Conservation (phyloP, 2,329 filamentous ascomycete species). For the Colletotrichum musae region DNA sequence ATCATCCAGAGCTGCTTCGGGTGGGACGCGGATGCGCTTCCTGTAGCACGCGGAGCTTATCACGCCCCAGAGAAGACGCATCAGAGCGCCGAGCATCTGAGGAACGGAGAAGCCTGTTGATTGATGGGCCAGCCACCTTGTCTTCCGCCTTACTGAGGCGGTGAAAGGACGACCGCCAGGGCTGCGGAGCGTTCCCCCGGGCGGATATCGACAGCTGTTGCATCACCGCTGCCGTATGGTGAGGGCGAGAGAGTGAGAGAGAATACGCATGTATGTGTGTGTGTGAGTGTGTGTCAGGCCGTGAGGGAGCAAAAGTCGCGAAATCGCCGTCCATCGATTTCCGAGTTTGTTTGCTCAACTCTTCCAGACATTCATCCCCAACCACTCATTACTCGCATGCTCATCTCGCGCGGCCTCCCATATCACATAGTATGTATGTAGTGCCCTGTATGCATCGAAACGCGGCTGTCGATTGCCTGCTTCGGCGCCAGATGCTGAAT, state of each 20-base stretch:
- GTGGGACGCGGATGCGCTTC: slow-evolving; percentile 35
- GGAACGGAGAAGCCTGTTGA: slow-evolving; percentile 21
- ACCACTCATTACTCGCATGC: slow-evolving; percentile 2
- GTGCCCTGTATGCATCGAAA: neutral
- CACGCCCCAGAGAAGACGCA: slow-evolving; percentile 29
- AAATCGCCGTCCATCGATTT: neutral
- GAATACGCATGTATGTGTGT: no score
- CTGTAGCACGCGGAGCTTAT: slow-evolving; percentile 41
- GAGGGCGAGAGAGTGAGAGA: neutral
- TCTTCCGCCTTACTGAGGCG: slow-evolving; percentile 32
- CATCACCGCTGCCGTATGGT: slow-evolving; percentile 7
- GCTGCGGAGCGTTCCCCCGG: slow-evolving; percentile 21
- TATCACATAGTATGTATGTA: no score
- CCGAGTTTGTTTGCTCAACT: slow-evolving; percentile 13
- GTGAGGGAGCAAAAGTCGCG: neutral
- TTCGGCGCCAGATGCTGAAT: slow-evolving; percentile 8
- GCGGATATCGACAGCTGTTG: slow-evolving; percentile 29
- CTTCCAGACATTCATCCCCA: slow-evolving; percentile 4
- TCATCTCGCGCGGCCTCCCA: slow-evolving; percentile 5
- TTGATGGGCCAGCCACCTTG: slow-evolving; percentile 23
- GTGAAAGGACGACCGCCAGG: slow-evolving; percentile 33
- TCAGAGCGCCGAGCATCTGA: slow-evolving; percentile 41
- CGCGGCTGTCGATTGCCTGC: neutral
- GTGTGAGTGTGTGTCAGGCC: no score
- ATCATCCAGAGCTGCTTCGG: neutral